A percentile compares a stretch with the other conserved stretches of the same genome.
Conservation (phyloP, 495 filamentous ascomycete species). For the Hypoxylon fuscum region DNA sequence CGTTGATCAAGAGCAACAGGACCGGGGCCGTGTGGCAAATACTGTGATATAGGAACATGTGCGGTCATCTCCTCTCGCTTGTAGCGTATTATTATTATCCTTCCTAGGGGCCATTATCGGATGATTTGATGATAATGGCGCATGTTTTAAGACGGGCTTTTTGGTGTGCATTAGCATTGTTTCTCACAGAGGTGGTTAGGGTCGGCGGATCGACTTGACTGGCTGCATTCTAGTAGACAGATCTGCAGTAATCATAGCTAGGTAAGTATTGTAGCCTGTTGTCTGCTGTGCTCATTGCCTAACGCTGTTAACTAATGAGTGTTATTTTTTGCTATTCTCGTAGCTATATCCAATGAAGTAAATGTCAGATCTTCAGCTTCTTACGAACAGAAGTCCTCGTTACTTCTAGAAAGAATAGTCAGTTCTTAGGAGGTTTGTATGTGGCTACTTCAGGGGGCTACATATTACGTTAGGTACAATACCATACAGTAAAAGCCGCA, state of each 20-base stretch:
- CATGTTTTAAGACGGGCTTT: slow-evolving; percentile 15
- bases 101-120: slow-evolving; percentile 12
- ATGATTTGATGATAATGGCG: slow-evolving; percentile 23
- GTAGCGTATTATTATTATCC: slow-evolving; percentile 13
- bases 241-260: slow-evolving; percentile 37
- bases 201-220: slow-evolving; percentile 25
- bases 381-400: not conserved
- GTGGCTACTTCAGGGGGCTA: not conserved
- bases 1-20: slow-evolving; percentile 18
- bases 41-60: not conserved
- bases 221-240: slow-evolving; percentile 23
- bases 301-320: slow-evolving; percentile 13
- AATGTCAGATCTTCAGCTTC: not conserved
- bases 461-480: not conserved
- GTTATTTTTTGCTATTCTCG: slow-evolving; percentile 12
- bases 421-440: not conserved
- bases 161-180: slow-evolving; percentile 37
- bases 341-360: slow-evolving; percentile 24
- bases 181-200: slow-evolving; percentile 24
- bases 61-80: no score
- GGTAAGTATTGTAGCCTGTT: slow-evolving; percentile 19
- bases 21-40: slow-evolving; percentile 6
- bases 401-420: not conserved
- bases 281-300: slow-evolving; percentile 24
- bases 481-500: slow-evolving; percentile 15